Evolutionary conservation across 2,329 filamentous ascomycete genomes (phyloP), one percentile per base, ranked within the genome.

Genomic region (Chrysosphaeria jannelii): DNA sequence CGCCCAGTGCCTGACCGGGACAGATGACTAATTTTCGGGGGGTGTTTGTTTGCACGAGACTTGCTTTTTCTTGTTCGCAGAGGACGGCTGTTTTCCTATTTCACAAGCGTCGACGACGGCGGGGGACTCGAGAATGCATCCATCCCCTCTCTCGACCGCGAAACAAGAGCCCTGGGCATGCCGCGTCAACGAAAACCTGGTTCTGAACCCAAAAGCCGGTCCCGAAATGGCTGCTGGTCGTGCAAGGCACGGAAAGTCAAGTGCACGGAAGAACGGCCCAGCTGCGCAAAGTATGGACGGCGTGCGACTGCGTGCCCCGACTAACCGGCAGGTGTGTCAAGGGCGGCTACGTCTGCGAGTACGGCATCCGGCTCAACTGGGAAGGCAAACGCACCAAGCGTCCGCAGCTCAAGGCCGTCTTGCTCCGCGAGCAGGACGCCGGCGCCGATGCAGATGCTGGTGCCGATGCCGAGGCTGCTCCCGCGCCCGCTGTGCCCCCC

Each of bases 361-460:
- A 79, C 40, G 72, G 62, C 35, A 71, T 81, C 34, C 57, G 69
- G 15, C 46, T 81, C 31, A 79, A 79, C 35, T 81, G 74, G 74
- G 66, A 69, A 29, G 70, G 71, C 4, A 57, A 71, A 27, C 53
- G 56, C 23, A 67, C 60, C 37, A 61, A 57, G 41, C 54, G 53
- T 29, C 45, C 44, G 24, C 44, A 50, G 32, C 30, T 42, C 32
- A 35, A 46, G 21, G 31, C 31, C 10, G 22, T 33, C 10, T 30
- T 27, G n/a, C 23, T 33, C 14, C 28, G 25, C 15, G 16, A n/a
- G n/a, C n/a, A n/a, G n/a, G 55, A 18, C 25, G 6, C 20, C 26
- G 5, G 22, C 23, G 9, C 15, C 23, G 5, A 13, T 14, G 9
- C 10, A 22, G 2, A 18, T 18, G 12, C 20, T 27, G 8, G 14